A percentile compares a stretch with the other conserved stretches of the same genome.
Conservation (phyloP, 164 flowering plant species). For the Vitis rupestris region DNA sequence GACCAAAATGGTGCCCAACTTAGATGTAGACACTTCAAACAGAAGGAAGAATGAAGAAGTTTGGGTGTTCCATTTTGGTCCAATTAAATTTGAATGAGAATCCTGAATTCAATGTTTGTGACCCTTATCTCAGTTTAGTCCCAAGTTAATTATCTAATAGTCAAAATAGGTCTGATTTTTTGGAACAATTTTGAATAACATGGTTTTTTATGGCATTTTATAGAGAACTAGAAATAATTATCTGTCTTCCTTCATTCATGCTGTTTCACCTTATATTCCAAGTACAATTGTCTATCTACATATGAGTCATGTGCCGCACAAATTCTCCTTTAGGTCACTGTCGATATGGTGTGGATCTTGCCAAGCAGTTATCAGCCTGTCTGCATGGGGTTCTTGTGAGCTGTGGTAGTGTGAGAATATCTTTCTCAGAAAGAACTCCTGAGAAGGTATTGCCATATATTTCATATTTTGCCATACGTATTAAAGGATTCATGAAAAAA, state of each 20-base stretch:
- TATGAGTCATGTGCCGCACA: no score
- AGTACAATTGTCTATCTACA: no score
- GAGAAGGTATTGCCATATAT: conserved; percentile 46
- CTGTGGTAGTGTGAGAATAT: conserved; percentile 87
- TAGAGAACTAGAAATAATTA: neutral
- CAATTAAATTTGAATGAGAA: no score
- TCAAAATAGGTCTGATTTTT: neutral
- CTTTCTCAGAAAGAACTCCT: conserved; percentile 86
- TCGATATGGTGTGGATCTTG: conserved; percentile 84
- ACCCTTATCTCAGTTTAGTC: no score
- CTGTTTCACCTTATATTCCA: no score
- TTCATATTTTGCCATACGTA: neutral
- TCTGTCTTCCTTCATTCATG: neutral
- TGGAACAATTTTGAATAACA: neutral
- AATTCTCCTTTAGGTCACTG: conserved; percentile 54
- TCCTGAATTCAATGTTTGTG: no score
- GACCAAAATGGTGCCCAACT: no score
- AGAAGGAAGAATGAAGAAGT: no score
- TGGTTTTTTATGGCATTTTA: neutral
- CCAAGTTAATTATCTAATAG: neutral
- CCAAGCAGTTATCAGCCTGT: conserved; percentile 54
- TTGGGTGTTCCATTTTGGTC: no score
- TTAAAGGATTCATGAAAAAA: neutral
- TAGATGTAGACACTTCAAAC: no score
- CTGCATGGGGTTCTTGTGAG: conserved; percentile 63